Evolutionary conservation across 495 filamentous ascomycete genomes (phyloP).

Genomic region (Penicillium daleae): DNA sequence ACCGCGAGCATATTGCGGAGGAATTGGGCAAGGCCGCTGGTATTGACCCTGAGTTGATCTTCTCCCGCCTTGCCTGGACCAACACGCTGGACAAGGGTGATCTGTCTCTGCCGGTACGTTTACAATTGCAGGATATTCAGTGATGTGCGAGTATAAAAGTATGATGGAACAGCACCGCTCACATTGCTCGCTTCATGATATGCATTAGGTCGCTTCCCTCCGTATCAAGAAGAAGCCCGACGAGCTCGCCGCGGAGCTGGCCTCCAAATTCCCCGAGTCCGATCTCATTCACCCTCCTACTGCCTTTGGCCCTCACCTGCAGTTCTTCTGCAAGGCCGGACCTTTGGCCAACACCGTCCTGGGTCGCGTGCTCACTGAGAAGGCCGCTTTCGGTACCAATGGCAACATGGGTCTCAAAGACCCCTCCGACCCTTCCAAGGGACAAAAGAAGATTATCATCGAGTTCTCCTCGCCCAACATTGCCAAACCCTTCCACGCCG

Average conservation of each 20-base stretch:
- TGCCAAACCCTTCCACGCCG: conserved; percentile 73
- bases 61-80: conserved; percentile 79
- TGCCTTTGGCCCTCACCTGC: conserved; percentile 66
- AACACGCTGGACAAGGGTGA: conserved; percentile 87
- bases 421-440: conserved; percentile 68
- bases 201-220: conserved; percentile 64
- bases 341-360: conserved; percentile 65
- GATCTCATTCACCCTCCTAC: conserved; percentile 73
- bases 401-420: conserved; percentile 67
- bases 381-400: conserved; percentile 68
- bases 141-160: neutral
- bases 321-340: conserved; percentile 76
- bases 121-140: conserved; percentile 6
- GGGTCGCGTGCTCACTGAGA: conserved; percentile 62
- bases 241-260: conserved; percentile 72
- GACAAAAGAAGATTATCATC: conserved; percentile 68
- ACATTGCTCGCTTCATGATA: neutral
- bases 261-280: conserved; percentile 76
- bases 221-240: conserved; percentile 81
- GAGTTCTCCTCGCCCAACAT: conserved; percentile 83
- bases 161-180: neutral
- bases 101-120: conserved; percentile 69
- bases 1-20: conserved; percentile 79
- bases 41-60: conserved; percentile 76
- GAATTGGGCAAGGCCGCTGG: conserved; percentile 72